A percentile compares a stretch with the other conserved stretches of the same genome.
Evolutionary conservation across 139 green algal species (phyloP).

Genomic region (Picochlorum sp.): DNA sequence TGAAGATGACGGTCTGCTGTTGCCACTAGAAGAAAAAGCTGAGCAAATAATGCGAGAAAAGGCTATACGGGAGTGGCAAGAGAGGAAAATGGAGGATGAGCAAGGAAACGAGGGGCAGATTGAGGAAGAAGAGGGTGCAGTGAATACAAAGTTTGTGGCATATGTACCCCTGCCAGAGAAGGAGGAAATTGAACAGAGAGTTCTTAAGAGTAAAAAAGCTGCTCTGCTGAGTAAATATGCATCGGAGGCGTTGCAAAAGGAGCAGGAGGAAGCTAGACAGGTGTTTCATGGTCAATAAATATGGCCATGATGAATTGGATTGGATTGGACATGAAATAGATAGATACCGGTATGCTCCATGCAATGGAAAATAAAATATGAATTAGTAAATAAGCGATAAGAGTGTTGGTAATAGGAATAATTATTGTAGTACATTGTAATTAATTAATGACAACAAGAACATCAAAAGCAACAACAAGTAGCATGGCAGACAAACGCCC

Average conservation of each 20-base stretch:
- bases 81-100: constrained; percentile 19
- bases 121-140: neutral
- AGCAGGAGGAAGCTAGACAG: constrained; percentile 62
- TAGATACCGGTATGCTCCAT: too few relatives aligned
- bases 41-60: constrained; percentile 52
- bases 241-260: constrained; percentile 38
- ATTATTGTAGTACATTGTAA: too few relatives aligned
- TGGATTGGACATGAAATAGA: too few relatives aligned
- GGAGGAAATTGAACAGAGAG: constrained; percentile 78
- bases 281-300: too few relatives aligned
- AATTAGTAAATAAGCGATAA: too few relatives aligned
- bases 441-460: neutral
- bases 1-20: constrained; percentile 85
- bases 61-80: constrained; percentile 56
- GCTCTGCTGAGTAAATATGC: constrained; percentile 81
- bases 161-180: constrained; percentile 89
- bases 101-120: neutral
- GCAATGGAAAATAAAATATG: too few relatives aligned
- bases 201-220: constrained; percentile 89
- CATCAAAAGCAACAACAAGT: neutral
- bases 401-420: too few relatives aligned
- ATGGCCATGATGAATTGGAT: too few relatives aligned
- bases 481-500: neutral
- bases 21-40: constrained; percentile 61
- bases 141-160: constrained; percentile 64